Base-by-base conservation (phyloP, 306 rosid genomes). In the Amphicarpaea edgeworthii region DNA sequence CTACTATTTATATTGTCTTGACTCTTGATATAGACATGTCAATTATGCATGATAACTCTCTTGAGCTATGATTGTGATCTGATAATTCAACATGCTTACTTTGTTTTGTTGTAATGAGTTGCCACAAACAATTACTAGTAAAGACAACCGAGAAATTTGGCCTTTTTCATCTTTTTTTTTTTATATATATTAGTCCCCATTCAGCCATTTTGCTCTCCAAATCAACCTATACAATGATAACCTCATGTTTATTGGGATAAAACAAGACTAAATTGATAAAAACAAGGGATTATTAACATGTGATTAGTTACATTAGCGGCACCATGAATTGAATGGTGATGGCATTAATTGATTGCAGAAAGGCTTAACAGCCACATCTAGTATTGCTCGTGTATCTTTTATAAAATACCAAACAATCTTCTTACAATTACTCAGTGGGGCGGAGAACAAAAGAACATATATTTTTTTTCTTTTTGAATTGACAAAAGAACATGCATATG, bases 71-170 rank as follows among this genome's bases (percentile, higher is more conserved):
- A 64, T 65, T 65, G 12, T 41, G 1, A 41, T 65, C 53, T 32
- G 5, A 34, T 62, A 15, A 66, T 7, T 64, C 68, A 7, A 12
- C 20, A 21, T 7, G 12, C 54, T 20, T 41, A 41, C 26, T 65
- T 65, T 65, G 63, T 24, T 59, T 28, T 12, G 8, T 59, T 42
- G 38, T 41, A 66, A 42, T 21, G 37, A 66, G n/a, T 9, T 62
- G 6, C 12, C 53, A 6, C 8, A 66, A 14, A 12, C 34, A 1
- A 11, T 21, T 65, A 41, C 6, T 42, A 7, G 2, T 21, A 21
- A 66, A 42, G 54, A 66, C 54, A 66, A 42, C 3, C 32, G 7
- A 41, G 20, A 0, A 41, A 23, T 41, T 42, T 7, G 53, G 19
- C 28, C 11, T 64, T 64, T 64, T 64, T 5, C 5, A 16, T 38